Base-by-base conservation (phyloP, 805 yeast species). In the Saccharomycopsis lassenensis region DNA sequence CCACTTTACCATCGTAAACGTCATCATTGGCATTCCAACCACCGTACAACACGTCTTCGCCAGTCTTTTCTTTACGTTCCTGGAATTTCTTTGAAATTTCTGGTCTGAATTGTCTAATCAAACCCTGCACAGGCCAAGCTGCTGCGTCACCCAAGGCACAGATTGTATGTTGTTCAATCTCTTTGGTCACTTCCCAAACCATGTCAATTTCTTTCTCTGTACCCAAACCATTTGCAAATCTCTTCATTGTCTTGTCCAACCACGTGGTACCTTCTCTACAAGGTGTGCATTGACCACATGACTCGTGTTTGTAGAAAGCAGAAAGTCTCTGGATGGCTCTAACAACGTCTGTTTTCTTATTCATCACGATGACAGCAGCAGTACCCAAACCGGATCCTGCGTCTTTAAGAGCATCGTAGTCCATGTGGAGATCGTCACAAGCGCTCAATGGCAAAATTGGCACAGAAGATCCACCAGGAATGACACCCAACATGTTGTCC, bases 201-300 rank as follows among this genome's bases (percentile, higher is more conserved):
- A 74, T 74, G 54, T 84, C 94, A 50, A 84, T 84, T 59, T 84
- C 94, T 47, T 72, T 72, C 52, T 70, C 77, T 43, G 70, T 67
- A 31, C 91, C 94, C 63, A 82, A 91, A 34, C 94, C 94, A 41
- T 61, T 59, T 44, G 64, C 71, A 57, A 84, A 71, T 54, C 94
- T 71, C 55, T 77, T 79, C 94, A 84, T 84, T 73, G 82, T 77
- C 61, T 74, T 79, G 42, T 69, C 65, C 49, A 84, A 64, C 80
- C 89, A 84, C 15, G 93, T 78, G 29, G 94, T 83, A 40, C 95
- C 95, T 62, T 84, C 94, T 57, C 95, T 75, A 63, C 94, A 84
- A 41, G 94, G 94, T 3, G 94, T 84, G 65, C 94, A 84, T 63
- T 84, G 94, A 41, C 94, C 94, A 63, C 94, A 84, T 5, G 91